Evolutionary conservation across 176 grass and related monocot species (phyloP).

Genomic region (Cenchrus purpureus): DNA sequence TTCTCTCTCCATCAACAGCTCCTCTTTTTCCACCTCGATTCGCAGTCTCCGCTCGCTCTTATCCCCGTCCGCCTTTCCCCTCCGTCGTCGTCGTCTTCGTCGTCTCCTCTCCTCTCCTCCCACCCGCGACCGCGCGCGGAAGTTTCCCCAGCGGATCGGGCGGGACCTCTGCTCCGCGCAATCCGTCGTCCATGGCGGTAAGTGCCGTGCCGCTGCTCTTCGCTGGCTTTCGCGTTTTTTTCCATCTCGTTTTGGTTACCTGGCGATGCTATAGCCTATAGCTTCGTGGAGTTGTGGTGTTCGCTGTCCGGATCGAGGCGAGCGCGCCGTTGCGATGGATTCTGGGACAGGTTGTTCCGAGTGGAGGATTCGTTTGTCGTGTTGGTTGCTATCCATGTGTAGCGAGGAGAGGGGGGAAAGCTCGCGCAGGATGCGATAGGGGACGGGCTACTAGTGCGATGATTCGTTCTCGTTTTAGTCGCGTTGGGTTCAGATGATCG

Average conservation of each 20-base stretch:
- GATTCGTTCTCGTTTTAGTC: neutral
- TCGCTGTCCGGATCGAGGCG: slow-evolving; percentile 30
- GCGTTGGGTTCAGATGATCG: neutral
- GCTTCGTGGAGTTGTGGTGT: neutral
- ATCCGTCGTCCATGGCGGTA: slow-evolving; percentile 65
- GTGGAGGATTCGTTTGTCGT: neutral
- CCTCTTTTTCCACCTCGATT: slow-evolving; percentile 31
- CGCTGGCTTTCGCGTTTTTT: neutral
- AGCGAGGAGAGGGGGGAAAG: neutral
- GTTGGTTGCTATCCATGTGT: neutral
- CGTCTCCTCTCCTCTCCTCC: neutral
- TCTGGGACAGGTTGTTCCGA: neutral
- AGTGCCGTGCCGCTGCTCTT: slow-evolving; percentile 12
- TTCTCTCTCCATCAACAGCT: slow-evolving; percentile 16
- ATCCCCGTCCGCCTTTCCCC: slow-evolving; percentile 30
- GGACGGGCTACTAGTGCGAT: neutral
- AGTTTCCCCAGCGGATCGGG: neutral
- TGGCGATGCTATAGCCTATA: neutral
- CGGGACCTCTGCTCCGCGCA: neutral
- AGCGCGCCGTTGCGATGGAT: neutral
- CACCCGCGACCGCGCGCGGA: neutral
- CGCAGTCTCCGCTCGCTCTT: neutral
- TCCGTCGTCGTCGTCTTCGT: neutral
- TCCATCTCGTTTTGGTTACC: rapidly evolving
- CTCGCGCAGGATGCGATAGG: neutral